Conservation (phyloP, 2,329 filamentous ascomycete genomes). For the Hypoxylon sp. region DNA sequence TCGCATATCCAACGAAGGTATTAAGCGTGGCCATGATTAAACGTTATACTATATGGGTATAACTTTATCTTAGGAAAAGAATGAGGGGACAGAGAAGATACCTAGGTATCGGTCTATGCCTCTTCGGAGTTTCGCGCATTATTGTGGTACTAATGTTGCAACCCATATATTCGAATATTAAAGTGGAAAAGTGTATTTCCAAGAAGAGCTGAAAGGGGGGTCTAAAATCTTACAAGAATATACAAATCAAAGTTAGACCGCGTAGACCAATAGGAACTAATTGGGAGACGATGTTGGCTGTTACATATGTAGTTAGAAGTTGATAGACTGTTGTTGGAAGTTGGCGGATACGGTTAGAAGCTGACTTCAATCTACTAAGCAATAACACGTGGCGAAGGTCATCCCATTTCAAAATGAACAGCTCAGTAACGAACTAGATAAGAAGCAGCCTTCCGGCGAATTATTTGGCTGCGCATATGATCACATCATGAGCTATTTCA, state of each 20-base stretch:
- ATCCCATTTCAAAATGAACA: not conserved
- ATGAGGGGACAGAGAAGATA: not conserved
- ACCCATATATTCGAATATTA: not conserved
- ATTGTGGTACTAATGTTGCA: not conserved
- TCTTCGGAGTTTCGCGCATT: not conserved
- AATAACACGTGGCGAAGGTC: not conserved
- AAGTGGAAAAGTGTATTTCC: not conserved
- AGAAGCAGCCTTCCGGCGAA: not conserved
- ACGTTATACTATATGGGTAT: not conserved
- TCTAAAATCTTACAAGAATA: not conserved
- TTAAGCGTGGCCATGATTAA: not conserved
- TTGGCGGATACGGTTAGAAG: not conserved
- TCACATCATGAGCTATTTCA: not conserved
- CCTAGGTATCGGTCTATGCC: not conserved
- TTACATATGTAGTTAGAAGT: not conserved
- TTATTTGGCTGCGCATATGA: not conserved
- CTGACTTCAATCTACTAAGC: not conserved
- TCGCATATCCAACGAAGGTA: not conserved
- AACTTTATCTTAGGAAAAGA: not conserved
- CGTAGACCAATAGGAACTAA: not conserved
- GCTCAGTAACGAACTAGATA: not conserved
- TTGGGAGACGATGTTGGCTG: not conserved
- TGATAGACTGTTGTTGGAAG: not conserved
- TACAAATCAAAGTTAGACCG: not conserved
- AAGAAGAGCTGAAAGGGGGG: not conserved